phyloP scores from a whole-genome alignment of 805 yeast species.

The Torulaspora microellipsoides region DNA sequence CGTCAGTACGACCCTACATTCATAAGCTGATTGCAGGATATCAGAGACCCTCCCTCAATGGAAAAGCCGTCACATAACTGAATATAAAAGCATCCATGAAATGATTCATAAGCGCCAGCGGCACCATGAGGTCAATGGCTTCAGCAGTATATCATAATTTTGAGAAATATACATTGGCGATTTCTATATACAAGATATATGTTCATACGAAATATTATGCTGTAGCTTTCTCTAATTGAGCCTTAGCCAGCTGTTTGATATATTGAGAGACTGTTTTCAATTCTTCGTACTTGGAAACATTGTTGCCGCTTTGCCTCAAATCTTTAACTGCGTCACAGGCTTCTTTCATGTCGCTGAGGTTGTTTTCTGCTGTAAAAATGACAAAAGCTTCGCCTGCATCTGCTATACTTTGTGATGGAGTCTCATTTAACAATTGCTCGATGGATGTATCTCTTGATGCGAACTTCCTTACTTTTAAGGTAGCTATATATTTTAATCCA shows the following conservation, averaged over 20 bases:
- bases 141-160: no score
- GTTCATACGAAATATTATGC: background rate
- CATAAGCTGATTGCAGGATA: no score
- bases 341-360: constrained; percentile 37
- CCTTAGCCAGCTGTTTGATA: constrained; percentile 24
- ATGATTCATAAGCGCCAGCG: background rate
- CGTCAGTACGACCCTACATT: no score
- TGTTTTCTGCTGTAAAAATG: constrained; percentile 44
- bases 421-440: constrained; percentile 26
- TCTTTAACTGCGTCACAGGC: constrained; percentile 41
- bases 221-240: constrained; percentile 12
- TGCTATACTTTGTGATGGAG: constrained; percentile 28
- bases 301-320: constrained; percentile 41
- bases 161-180: background rate
- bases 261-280: constrained; percentile 35
- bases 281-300: constrained; percentile 35
- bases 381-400: constrained; percentile 43
- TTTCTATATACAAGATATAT: constrained; percentile 7
- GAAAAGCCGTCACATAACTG: constrained; percentile 2
- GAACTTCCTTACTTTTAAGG: constrained; percentile 58
- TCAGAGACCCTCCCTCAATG: constrained; percentile 24
- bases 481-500: constrained; percentile 68
- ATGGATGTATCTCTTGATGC: constrained; percentile 45
- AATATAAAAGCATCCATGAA: constrained; percentile 3
- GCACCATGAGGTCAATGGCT: no score